Conservation (phyloP, 164 flowering plant species). For the Piper betle region DNA sequence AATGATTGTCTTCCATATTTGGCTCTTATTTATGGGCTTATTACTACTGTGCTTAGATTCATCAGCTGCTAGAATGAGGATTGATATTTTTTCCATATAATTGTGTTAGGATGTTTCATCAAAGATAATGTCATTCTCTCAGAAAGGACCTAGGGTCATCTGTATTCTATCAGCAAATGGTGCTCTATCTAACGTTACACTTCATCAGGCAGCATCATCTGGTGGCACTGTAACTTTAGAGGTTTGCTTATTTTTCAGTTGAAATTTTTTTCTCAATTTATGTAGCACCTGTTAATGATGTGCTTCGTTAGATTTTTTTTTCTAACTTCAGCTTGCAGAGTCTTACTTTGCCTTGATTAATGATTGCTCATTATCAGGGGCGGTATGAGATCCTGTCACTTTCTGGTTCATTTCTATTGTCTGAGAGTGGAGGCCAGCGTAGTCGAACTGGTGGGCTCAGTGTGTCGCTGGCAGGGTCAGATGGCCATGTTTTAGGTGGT, state of each 20-base stretch:
- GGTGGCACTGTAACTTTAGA: slow-evolving; percentile 81
- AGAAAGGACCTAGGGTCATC: slow-evolving; percentile 69
- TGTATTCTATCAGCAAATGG: slow-evolving; percentile 90
- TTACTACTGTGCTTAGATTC: too few species aligned
- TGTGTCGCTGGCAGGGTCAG: slow-evolving; percentile 71
- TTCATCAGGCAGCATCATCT: slow-evolving; percentile 77
- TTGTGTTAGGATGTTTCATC: slow-evolving; percentile 60
- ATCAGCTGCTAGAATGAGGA: too few species aligned
- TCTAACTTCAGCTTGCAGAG: not conserved
- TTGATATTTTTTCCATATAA: not conserved
- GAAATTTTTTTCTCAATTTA: too few species aligned
- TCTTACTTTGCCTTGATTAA: not conserved
- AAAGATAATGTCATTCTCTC: slow-evolving; percentile 83
- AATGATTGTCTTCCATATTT: too few species aligned
- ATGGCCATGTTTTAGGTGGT: slow-evolving; percentile 91
- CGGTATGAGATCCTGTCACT: slow-evolving; percentile 77
- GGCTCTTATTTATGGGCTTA: too few species aligned
- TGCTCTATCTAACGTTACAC: slow-evolving; percentile 80
- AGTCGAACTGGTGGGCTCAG: slow-evolving; percentile 85
- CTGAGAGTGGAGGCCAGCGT: slow-evolving; percentile 62
- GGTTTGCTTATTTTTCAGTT: slow-evolving; percentile 28
- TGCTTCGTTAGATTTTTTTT: too few species aligned
- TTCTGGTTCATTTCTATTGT: slow-evolving; percentile 69
- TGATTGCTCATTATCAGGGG: slow-evolving; percentile 38
- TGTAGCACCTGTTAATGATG: too few species aligned